phyloP scores from a whole-genome alignment of 257 asterid species.

The Solanum ahanhuiri region DNA sequence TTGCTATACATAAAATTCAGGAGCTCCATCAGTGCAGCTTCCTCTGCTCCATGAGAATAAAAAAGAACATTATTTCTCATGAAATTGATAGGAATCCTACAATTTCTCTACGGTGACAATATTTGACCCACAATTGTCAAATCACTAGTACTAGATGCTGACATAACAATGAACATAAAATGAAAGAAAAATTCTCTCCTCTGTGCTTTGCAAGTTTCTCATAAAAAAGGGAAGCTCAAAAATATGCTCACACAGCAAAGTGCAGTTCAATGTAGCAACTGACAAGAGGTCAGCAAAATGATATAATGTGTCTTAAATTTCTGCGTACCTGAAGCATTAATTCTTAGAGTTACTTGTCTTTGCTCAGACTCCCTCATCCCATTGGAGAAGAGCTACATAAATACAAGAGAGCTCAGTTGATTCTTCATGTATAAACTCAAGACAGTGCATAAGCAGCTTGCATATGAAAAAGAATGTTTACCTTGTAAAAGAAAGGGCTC shows the following conservation, averaged over 20 bases:
- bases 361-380: conserved; percentile 99
- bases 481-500: conserved; percentile 88
- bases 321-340: conserved; percentile 67
- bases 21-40: conserved; percentile 95
- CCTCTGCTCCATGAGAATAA: conserved; percentile 56
- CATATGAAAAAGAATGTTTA: conserved; percentile 12
- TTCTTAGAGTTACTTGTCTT: conserved; percentile 85
- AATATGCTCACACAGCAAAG: neutral
- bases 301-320: neutral
- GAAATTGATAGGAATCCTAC: neutral
- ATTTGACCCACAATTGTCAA: neutral
- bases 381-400: conserved; percentile 75
- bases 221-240: neutral
- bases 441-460: neutral
- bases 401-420: conserved; percentile 5
- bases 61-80: neutral
- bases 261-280: neutral
- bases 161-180: neutral
- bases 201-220: neutral
- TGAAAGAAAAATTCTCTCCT: neutral
- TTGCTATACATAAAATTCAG: conserved; percentile 89
- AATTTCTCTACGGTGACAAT: neutral
- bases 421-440: conserved; percentile 7
- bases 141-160: neutral
- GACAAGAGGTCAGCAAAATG: neutral